These are phyloP conservation scores for Metschnikowia noctiluminum DNA, from an alignment of 805 yeast genomes.

Conservation along the genomic window DNA sequence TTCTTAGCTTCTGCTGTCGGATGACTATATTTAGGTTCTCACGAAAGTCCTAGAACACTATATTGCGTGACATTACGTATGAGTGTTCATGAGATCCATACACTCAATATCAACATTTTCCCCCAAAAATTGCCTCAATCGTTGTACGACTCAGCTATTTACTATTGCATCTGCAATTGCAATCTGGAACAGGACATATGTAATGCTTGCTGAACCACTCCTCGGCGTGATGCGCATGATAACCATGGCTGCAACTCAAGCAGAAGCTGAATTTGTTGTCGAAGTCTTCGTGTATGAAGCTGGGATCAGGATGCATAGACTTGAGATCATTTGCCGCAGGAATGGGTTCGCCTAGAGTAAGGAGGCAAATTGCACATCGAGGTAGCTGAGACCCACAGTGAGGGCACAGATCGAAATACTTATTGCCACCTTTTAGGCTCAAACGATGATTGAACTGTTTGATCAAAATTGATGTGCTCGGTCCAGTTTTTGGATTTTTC, in stretches of 20 bases:
- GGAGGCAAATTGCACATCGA: slow-evolving; percentile 82
- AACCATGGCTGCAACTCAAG: slow-evolving; percentile 85
- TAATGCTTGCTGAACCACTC: slow-evolving; percentile 91
- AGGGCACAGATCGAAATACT: slow-evolving; percentile 52
- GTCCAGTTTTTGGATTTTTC: slow-evolving; percentile 15
- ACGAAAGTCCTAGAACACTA: too few species aligned
- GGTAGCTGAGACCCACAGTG: slow-evolving; percentile 88
- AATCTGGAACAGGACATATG: slow-evolving; percentile 93
- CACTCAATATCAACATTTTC: too few species aligned
- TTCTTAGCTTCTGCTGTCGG: too few species aligned
- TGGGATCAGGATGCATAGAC: not conserved
- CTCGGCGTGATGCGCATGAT: slow-evolving; percentile 93
- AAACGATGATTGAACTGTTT: slow-evolving; percentile 34
- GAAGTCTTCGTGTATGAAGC: slow-evolving; percentile 11
- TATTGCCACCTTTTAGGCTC: slow-evolving; percentile 14
- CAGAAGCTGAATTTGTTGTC: slow-evolving; percentile 86
- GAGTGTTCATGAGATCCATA: too few species aligned
- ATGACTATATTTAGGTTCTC: too few species aligned
- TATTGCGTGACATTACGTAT: too few species aligned
- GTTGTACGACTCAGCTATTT: slow-evolving; percentile 26
- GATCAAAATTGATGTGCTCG: slow-evolving; percentile 19
- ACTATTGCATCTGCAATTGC: slow-evolving; percentile 77
- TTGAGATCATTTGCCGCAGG: slow-evolving; percentile 25
- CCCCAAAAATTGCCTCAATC: too few species aligned
- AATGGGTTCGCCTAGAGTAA: slow-evolving; percentile 69